Percentiles rank a stretch among this genome's conserved stretches.
phyloP scores from a whole-genome alignment of 148 eudicot genomes.

The Chenopodium berlandieri region DNA sequence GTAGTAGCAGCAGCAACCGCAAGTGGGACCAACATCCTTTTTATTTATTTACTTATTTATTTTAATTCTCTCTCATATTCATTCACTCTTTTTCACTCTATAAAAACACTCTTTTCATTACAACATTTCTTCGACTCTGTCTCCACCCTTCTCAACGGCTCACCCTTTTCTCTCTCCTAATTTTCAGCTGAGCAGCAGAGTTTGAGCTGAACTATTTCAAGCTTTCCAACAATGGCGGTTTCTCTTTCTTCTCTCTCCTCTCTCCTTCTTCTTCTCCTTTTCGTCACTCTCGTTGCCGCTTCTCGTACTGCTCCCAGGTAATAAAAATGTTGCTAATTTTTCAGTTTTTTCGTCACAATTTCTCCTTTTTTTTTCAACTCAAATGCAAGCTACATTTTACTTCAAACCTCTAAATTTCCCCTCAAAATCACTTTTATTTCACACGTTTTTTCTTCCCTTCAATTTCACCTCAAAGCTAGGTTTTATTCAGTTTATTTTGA shows the following conservation, averaged over 20 bases:
- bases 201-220: background rate
- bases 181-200: background rate
- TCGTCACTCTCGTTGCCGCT: conserved; percentile 11
- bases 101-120: conserved; percentile 30
- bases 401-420: background rate
- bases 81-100: conserved; percentile 4
- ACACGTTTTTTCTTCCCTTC: too few species aligned
- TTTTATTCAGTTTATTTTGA: background rate
- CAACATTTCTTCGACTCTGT: background rate
- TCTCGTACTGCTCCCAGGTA: conserved; percentile 21
- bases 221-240: conserved; percentile 31
- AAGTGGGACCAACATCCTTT: background rate
- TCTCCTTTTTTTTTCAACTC: background rate
- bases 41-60: too few species aligned
- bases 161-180: background rate
- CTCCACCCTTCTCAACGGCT: background rate
- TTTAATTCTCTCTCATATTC: background rate
- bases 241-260: conserved; percentile 14
- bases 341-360: background rate
- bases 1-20: background rate
- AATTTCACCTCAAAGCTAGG: background rate
- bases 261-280: conserved; percentile 24
- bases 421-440: background rate
- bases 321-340: background rate
- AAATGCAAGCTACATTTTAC: background rate